Percentiles rank a stretch among this genome's conserved stretches.
Conservation (phyloP, 2,329 filamentous ascomycete species). For the Aurifilum marmelostoma region DNA sequence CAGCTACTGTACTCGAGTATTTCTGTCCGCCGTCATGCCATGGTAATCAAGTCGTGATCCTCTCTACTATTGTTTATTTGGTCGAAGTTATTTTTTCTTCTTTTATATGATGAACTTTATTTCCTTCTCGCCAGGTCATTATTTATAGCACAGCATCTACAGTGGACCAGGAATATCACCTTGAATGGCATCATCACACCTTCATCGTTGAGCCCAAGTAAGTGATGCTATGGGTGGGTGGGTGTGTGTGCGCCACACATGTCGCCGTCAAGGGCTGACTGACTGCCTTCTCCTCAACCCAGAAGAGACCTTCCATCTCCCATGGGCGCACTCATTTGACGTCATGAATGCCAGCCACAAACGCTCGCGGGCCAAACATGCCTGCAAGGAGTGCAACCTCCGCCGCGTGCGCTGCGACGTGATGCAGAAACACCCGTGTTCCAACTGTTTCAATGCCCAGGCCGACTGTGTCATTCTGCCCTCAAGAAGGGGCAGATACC, state of each 20-base stretch:
- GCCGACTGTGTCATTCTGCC: constrained; percentile 31
- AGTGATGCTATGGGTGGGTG: not conserved
- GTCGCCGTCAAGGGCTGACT: not conserved
- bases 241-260: no score
- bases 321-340: not conserved
- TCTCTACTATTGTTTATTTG: not conserved
- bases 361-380: constrained; percentile 32
- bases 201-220: not conserved
- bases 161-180: not conserved
- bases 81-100: not conserved
- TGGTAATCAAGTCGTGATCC: not conserved
- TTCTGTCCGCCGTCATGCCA: no score
- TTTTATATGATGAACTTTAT: no score
- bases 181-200: not conserved
- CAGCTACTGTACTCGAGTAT: no score
- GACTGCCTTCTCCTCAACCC: not conserved
- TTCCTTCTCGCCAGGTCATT: no score
- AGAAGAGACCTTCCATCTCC: no score
- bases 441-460: constrained; percentile 30
- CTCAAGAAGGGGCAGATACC: constrained; percentile 32
- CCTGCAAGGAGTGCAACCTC: constrained; percentile 33
- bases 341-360: constrained; percentile 24
- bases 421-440: constrained; percentile 31
- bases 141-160: not conserved
- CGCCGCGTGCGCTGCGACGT: constrained; percentile 32